These are phyloP conservation scores for Acmispon strigosus DNA, from an alignment of 306 rosid species.

Conservation along the genomic window DNA sequence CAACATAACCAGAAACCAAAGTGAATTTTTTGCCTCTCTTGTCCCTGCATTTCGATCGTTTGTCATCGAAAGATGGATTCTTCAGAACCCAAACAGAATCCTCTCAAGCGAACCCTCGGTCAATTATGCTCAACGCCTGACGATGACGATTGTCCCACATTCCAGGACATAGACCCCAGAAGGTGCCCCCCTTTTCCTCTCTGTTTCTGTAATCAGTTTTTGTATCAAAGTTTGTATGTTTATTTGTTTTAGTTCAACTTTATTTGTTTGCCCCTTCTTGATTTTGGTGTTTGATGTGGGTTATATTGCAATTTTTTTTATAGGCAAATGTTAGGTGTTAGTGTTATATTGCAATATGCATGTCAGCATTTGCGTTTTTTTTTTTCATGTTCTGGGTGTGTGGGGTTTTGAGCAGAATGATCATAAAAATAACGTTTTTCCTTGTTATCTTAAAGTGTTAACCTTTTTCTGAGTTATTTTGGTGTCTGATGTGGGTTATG, in stretches of 20 bases:
- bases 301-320: not conserved
- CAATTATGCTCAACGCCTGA: not conserved
- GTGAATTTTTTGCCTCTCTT: no score
- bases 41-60: no score
- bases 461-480: no score
- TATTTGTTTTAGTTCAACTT: not conserved
- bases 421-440: not conserved
- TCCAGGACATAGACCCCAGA: constrained; percentile 42
- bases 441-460: no score
- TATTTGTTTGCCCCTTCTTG: not conserved
- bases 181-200: constrained; percentile 22
- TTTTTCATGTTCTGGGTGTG: not conserved
- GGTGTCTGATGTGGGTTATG: no score
- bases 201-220: not conserved
- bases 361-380: not conserved
- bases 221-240: not conserved
- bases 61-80: constrained; percentile 22
- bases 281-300: not conserved
- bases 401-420: constrained; percentile 19
- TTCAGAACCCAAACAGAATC: not conserved
- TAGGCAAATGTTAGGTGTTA: no score
- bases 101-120: constrained; percentile 17
- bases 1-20: no score
- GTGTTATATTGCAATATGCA: no score
- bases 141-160: not conserved